Conservation (phyloP, 306 rosid genomes). For the Malus asiatica region DNA sequence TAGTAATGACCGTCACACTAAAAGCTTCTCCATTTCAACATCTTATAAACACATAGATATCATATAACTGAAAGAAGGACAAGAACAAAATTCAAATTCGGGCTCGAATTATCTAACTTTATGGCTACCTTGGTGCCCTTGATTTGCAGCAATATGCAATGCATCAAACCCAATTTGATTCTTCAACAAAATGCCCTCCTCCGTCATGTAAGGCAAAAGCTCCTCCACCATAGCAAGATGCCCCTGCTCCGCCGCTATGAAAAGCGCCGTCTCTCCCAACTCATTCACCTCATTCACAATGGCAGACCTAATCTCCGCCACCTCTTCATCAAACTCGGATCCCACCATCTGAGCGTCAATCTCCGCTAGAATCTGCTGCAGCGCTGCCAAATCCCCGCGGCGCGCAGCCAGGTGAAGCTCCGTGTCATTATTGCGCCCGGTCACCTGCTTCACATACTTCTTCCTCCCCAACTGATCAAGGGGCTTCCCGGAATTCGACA, state of each 20-base stretch:
- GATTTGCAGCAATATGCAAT: constrained; percentile 70
- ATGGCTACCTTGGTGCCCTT: constrained; percentile 64
- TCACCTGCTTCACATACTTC: constrained; percentile 79
- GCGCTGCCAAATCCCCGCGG: constrained; percentile 44
- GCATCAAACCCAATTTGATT: constrained; percentile 63
- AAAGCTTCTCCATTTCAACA: neutral
- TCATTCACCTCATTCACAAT: constrained; percentile 78
- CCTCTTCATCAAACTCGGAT: constrained; percentile 66
- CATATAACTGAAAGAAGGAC: neutral
- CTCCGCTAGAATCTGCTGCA: constrained; percentile 43
- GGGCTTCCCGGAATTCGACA: constrained; percentile 55
- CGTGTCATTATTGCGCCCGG: constrained; percentile 76
- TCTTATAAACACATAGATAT: neutral
- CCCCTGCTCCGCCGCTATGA: constrained; percentile 67
- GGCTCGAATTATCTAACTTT: neutral
- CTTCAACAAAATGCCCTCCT: constrained; percentile 44
- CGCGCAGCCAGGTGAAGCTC: constrained; percentile 77
- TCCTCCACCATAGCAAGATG: constrained; percentile 49
- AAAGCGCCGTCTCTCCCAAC: constrained; percentile 71
- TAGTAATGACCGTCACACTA: neutral
- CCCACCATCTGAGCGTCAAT: constrained; percentile 68
- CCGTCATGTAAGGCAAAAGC: constrained; percentile 45
- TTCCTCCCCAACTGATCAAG: constrained; percentile 44
- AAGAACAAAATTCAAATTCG: no score
- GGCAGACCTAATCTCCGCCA: constrained; percentile 51